A percentile compares a stretch with the other conserved stretches of the same genome.
These are phyloP conservation scores for Fragilaria crotonensis DNA, from an alignment of 108 stramenopile genomes.

Conservation along the genomic window DNA sequence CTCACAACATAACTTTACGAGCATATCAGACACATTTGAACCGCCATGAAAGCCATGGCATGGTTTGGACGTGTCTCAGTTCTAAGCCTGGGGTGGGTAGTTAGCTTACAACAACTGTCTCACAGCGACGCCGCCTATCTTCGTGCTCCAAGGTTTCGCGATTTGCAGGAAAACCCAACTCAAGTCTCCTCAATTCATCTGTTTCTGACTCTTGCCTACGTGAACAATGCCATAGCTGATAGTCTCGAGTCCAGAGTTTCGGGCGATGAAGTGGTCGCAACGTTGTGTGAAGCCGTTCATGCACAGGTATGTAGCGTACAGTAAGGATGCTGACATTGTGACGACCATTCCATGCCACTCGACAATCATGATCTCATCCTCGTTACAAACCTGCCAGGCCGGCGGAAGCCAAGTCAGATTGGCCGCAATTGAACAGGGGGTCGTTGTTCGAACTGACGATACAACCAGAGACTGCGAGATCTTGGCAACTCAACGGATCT, in stretches of 20 bases:
- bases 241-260: background rate
- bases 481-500: background rate
- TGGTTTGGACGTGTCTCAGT: too few species aligned
- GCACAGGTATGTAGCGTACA: background rate
- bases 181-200: too few species aligned
- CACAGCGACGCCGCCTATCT: too few species aligned
- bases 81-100: too few species aligned
- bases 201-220: background rate
- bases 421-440: background rate
- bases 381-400: background rate
- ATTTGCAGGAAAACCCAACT: too few species aligned
- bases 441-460: background rate
- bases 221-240: background rate
- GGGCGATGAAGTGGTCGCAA: background rate
- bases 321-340: too few species aligned
- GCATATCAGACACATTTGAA: too few species aligned
- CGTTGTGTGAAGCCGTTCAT: background rate
- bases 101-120: too few species aligned
- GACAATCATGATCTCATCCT: constrained; percentile 1
- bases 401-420: background rate
- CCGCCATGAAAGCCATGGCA: too few species aligned
- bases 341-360: too few species aligned
- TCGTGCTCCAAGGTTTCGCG: too few species aligned
- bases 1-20: too few species aligned
- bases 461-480: background rate